Percentiles rank a stretch among this genome's conserved stretches.
These are phyloP conservation scores for Sporobolomyces roseus DNA, from an alignment of 768 basidiomycete species.

Conservation along the genomic window DNA sequence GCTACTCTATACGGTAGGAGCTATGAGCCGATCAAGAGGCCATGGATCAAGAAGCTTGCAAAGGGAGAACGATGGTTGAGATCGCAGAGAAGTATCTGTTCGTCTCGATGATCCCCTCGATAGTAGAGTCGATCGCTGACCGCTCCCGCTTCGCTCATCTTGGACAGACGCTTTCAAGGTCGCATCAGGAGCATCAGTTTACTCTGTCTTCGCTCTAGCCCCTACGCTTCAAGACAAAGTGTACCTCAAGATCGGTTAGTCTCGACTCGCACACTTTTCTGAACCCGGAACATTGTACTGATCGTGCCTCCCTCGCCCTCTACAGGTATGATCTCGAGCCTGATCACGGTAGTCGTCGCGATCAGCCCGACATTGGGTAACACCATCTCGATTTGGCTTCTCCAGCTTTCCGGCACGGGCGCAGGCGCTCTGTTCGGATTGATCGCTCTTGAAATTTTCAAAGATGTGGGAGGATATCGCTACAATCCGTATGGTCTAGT, in stretches of 20 bases:
- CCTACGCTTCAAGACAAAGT: slow-evolving; percentile 19
- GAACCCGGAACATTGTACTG: no score
- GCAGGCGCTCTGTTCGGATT: slow-evolving; percentile 33
- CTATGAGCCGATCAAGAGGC: slow-evolving; percentile 12
- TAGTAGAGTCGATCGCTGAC: background rate
- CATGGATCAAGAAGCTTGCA: background rate
- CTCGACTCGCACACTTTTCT: no score
- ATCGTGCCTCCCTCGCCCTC: no score
- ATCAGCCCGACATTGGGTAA: slow-evolving; percentile 34
- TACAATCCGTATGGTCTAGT: slow-evolving; percentile 41
- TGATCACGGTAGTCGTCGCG: slow-evolving; percentile 37
- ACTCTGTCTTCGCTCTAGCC: slow-evolving; percentile 35
- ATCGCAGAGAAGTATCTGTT: slow-evolving; percentile 21
- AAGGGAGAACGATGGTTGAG: slow-evolving; percentile 29
- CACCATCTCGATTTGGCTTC: slow-evolving; percentile 30
- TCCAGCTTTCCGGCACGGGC: slow-evolving; percentile 39
- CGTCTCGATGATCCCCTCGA: background rate
- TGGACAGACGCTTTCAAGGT: slow-evolving; percentile 28
- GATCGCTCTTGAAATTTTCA: slow-evolving; percentile 37
- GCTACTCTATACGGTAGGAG: slow-evolving; percentile 19
- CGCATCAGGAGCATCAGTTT: slow-evolving; percentile 33
- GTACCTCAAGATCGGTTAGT: slow-evolving; percentile 32
- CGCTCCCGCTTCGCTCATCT: background rate
- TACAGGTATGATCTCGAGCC: slow-evolving; percentile 11
- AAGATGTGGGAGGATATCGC: slow-evolving; percentile 31